Evolutionary conservation across 2,329 filamentous ascomycete genomes (phyloP), one percentile per base, ranked within the genome.

Genomic region (Aspergillus texensis): DNA sequence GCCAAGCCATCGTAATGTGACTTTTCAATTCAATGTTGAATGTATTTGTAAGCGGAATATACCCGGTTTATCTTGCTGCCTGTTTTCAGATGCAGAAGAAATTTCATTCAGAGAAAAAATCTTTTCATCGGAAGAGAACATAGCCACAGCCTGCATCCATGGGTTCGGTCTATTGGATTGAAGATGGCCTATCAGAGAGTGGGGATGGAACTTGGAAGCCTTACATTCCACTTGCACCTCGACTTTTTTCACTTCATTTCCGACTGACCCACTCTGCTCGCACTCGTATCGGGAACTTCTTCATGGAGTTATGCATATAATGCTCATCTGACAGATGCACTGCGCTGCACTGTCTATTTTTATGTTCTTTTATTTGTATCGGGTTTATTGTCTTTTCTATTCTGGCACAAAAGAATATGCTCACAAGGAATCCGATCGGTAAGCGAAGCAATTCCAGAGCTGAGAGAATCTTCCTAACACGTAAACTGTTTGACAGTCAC

Each of bases 241-340:
- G 34, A 36, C 34, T 57, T 30, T 30, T 45, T 46, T n/a, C 34
- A 5, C 24, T 57, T 57, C 55, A 57, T 57, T 50, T 58, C 57
- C 43, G n/a, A 16, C 21, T 32, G 57, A 57, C 57, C 57, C 57
- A 58, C 57, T 50, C 26, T 8, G 12, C 43, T 58, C 57, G 28
- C 14, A 50, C 26, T 50, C 46, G 46, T 50, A 50, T 30, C 26
- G 26, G 46, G 26, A 30, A 50, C 46, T 50, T 46, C 57, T 58
- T 50, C 1, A 24, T 50, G 10, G 32, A 34, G 45, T 50, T 30
- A 34, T 58, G 21, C 12, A 8, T 19, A 41, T 41, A 41, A 41
- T 41, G 19, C 19, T 6, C 3, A 3, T 9, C 39, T 19, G 39
- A 41, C 39, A 41, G 16, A 12, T 14, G 32, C 32, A 34, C 26